Evolutionary conservation across 2,329 filamentous ascomycete genomes (phyloP), one percentile per base, ranked within the genome.

Genomic region (Sporothrix luriei): DNA sequence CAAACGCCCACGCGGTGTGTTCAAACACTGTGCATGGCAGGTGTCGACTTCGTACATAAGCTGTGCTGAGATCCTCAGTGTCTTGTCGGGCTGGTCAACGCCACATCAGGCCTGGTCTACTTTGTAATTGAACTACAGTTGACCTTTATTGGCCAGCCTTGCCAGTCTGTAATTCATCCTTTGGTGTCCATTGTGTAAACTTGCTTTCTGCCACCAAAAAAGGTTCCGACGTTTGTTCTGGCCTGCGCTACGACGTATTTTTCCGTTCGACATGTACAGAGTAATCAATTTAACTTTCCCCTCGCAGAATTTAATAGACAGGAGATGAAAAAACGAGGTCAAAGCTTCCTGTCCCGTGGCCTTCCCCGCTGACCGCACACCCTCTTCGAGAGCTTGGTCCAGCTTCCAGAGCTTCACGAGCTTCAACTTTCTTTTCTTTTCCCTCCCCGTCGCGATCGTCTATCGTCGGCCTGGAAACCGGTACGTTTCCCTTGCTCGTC

Each of bases 401-500:
- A 29, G 55, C 33, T 59, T 38, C 29, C 9, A 40, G 4, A 57
- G 54, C 54, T 57, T n/a, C n/a, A 3, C 9, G n/a, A n/a, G 40
- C 40, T 24, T 7, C 9, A n/a, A 2, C 4, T n/a, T 21, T 43
- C 19, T 10, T 26, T 13, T 61, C 10, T 14, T n/a, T 33, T 33
- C 7, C 29, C 6, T 33, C 48, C 38, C 51, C 11, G 5, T 11
- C 7, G n/a, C 16, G 13, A 6, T n/a, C 16, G 38, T 49, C 14
- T 68, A 19, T 51, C n/a, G 66, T 68, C 66, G 66, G 66, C 54
- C 40, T 51, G 54, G 54, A 61, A 68, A 68, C 66, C 54, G 54
- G 66, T 24, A 67, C 51, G 51, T 43, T 66, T 66, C n/a, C 43
- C 13, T 43, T 38, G 46, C n/a, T 13, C 26, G 16, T 49, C 24